phyloP scores from a whole-genome alignment of 768 basidiomycete species.

The Russula vinacea region DNA sequence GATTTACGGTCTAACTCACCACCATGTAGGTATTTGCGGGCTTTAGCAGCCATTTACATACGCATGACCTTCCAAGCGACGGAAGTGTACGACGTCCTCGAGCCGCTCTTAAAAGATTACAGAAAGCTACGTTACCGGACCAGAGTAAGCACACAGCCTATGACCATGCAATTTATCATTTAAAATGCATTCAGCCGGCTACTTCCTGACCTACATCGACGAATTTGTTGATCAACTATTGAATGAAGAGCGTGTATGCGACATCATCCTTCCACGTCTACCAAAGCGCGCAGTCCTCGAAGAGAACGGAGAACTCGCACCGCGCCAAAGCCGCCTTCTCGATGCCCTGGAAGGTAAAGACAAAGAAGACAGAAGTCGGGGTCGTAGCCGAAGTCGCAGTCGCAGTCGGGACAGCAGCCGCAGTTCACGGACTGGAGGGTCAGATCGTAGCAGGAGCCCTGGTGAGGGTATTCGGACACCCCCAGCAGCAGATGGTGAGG shows the following conservation, averaged over 20 bases:
- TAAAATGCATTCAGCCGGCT: constrained; percentile 61
- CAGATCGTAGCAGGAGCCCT: constrained; percentile 36
- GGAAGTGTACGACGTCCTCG: constrained; percentile 90
- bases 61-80: constrained; percentile 89
- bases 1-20: neutral
- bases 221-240: constrained; percentile 85
- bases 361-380: constrained; percentile 45
- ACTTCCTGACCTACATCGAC: constrained; percentile 82
- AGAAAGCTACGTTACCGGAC: constrained; percentile 77
- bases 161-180: neutral
- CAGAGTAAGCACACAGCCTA: constrained; percentile 54
- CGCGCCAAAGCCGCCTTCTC: constrained; percentile 81
- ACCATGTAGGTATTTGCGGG: constrained; percentile 76
- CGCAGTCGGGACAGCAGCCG: constrained; percentile 33
- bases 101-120: constrained; percentile 92
- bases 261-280: constrained; percentile 90
- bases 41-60: constrained; percentile 89
- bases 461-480: constrained; percentile 36
- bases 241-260: constrained; percentile 89
- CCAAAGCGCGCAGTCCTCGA: constrained; percentile 83
- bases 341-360: constrained; percentile 80
- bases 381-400: constrained; percentile 43
- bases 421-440: constrained; percentile 38
- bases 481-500: constrained; percentile 53
- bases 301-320: constrained; percentile 86